Evolutionary conservation across 2,329 filamentous ascomycete genomes (phyloP).

Genomic region (Pseudogymnoascus sp.): DNA sequence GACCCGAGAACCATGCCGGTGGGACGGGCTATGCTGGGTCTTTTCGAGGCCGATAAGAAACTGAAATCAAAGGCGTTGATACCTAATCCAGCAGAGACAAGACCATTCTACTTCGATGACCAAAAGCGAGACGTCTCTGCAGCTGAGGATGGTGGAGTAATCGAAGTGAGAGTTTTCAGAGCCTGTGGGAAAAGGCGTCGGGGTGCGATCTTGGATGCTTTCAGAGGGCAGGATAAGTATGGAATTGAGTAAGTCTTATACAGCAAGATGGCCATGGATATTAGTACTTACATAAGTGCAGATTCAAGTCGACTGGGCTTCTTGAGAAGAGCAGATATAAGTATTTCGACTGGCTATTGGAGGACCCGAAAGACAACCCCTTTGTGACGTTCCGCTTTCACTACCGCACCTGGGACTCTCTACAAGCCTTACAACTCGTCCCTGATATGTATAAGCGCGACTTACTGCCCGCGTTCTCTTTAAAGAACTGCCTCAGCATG

Average conservation of each 20-base stretch:
- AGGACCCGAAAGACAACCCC: slow-evolving; percentile 44
- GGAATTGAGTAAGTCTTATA: slow-evolving; percentile 43
- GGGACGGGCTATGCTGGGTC: slow-evolving; percentile 38
- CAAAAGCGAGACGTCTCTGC: slow-evolving; percentile 27
- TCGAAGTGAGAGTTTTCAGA: slow-evolving; percentile 47
- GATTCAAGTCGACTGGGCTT: slow-evolving; percentile 46
- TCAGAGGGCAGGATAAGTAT: slow-evolving; percentile 41
- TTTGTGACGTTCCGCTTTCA: slow-evolving; percentile 49
- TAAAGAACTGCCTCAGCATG: slow-evolving; percentile 14
- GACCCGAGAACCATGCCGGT: slow-evolving; percentile 30
- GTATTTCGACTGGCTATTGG: slow-evolving; percentile 37
- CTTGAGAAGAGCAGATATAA: slow-evolving; percentile 33
- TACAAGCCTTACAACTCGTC: slow-evolving; percentile 42
- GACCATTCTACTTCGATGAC: slow-evolving; percentile 43
- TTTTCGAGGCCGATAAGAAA: slow-evolving; percentile 41
- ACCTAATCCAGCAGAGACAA: slow-evolving; percentile 38
- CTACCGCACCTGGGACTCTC: slow-evolving; percentile 45
- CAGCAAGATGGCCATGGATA: slow-evolving; percentile 10
- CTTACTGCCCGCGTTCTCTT: slow-evolving; percentile 18
- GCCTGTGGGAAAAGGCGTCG: slow-evolving; percentile 40
- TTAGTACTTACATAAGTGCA: slow-evolving; percentile 21
- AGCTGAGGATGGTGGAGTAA: slow-evolving; percentile 47
- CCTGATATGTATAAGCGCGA: slow-evolving; percentile 17
- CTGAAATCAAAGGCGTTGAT: slow-evolving; percentile 32
- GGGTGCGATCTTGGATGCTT: slow-evolving; percentile 36